Evolutionary conservation across 1,139 yeast species (phyloP), one percentile per base, ranked within the genome.

Genomic region (Pneumocystis murina): DNA sequence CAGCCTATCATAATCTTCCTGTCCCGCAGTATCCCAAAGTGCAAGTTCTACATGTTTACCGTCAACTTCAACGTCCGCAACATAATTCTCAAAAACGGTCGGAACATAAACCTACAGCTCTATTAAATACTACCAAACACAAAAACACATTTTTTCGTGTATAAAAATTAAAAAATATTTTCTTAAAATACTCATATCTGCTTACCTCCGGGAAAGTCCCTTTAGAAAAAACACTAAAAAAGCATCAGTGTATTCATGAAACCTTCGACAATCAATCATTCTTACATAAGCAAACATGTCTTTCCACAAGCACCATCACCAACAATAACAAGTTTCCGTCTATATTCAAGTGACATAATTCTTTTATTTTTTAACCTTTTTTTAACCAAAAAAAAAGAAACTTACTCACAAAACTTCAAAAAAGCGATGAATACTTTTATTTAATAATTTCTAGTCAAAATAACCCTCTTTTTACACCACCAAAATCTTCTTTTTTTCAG

Each of bases 251-350:
- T n/a, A 12, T 2, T 24, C 2, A 20, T 10, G 7, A 48, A 48
- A 2, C 3, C 8, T 2, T 48, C 1, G 2, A 10, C 17, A 48
- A 24, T 24, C 33, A 1, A 10, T 24, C 8, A 12, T 24, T 12
- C 55, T 24, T 24, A 48, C 55, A 48, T 87, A n/a, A 90, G 78
- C 43, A 90, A 77, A 2, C 96, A 89, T 0, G 97, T 90, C 73
- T 90, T 90, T 16, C 97, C 97, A 75, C 96, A 89, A 1, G 96
- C 96, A 60, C 96, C 96, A 74, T 90, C 97, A 40, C 97, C 97
- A 17, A 90, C 95, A 61, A 90, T 90, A 63, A 90, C 96, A 62
- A 90, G 77, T 73, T 90, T 90, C 28, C 67, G 61, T 60, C 67
- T 62, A 48, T 62, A 62, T 40, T 65, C 67, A 57, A 64, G 59